Evolutionary conservation across 163 green algal species (phyloP).

Genomic region (Chloroidium sp.): DNA sequence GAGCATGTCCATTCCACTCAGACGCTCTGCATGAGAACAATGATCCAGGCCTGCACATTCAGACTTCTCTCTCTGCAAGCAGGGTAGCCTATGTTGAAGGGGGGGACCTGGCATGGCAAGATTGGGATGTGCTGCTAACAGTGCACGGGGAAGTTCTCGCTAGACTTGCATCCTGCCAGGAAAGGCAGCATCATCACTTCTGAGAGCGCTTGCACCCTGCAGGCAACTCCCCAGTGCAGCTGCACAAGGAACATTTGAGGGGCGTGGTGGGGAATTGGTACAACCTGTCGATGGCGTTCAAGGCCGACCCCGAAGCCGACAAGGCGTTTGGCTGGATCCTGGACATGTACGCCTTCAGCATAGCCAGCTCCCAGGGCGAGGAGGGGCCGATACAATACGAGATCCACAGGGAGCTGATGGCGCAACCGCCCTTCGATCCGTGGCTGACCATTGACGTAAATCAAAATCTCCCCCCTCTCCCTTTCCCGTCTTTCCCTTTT

Average conservation of each 20-base stretch:
- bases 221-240: conserved; percentile 32
- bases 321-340: conserved; percentile 63
- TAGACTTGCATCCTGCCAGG: neutral
- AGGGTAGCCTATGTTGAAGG: too few relatives aligned
- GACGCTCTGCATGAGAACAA: too few relatives aligned
- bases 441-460: conserved; percentile 22
- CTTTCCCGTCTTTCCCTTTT: too few relatives aligned
- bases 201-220: neutral
- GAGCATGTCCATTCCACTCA: too few relatives aligned
- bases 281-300: conserved; percentile 24
- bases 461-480: too few relatives aligned
- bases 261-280: conserved; percentile 21
- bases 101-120: too few relatives aligned
- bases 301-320: conserved; percentile 57
- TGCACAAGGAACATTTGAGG: conserved; percentile 24
- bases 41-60: too few relatives aligned
- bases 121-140: neutral
- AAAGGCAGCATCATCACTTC: neutral
- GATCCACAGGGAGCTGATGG: conserved; percentile 48
- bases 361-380: conserved; percentile 47
- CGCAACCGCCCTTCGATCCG: conserved; percentile 72
- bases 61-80: too few relatives aligned
- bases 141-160: neutral
- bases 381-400: conserved; percentile 25
- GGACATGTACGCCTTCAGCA: conserved; percentile 87